Evolutionary conservation across 2,329 filamentous ascomycete species (phyloP).

Genomic region (Cercospora nicotianae): DNA sequence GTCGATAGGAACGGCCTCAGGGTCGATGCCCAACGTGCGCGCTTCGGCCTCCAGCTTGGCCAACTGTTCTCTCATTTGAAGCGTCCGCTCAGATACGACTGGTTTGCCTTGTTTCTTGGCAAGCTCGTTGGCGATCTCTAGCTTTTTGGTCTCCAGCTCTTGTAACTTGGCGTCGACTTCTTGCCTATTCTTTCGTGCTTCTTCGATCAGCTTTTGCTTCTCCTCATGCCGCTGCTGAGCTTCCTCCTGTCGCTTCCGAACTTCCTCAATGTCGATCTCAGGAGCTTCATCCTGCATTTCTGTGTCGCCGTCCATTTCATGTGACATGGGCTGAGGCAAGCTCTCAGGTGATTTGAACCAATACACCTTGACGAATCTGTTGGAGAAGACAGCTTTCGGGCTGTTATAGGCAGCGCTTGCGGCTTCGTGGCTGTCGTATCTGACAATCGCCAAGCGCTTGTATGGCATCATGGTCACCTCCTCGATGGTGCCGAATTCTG

Average conservation of each 20-base stretch:
- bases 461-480: constrained; percentile 66
- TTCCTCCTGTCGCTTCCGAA: constrained; percentile 67
- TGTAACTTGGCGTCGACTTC: constrained; percentile 66
- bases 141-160: constrained; percentile 65
- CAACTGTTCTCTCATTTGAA: constrained; percentile 68
- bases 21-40: constrained; percentile 66
- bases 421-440: constrained; percentile 64
- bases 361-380: constrained; percentile 81
- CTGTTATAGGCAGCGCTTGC: constrained; percentile 72
- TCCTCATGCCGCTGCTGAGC: constrained; percentile 69
- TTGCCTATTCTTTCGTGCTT: constrained; percentile 61
- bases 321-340: constrained; percentile 24
- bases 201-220: constrained; percentile 61
- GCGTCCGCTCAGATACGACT: constrained; percentile 53
- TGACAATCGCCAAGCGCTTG: constrained; percentile 68
- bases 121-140: constrained; percentile 62
- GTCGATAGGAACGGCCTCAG: constrained; percentile 44
- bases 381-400: constrained; percentile 80
- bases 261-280: constrained; percentile 68
- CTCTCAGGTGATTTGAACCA: constrained; percentile 61
- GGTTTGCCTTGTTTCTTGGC: constrained; percentile 52
- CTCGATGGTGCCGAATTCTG: constrained; percentile 66
- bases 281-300: constrained; percentile 40
- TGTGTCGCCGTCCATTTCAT: constrained; percentile 23
- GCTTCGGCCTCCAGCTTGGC: constrained; percentile 74